Evolutionary conservation across 495 filamentous ascomycete genomes (phyloP).

Genomic region (Daldinia caldariorum): DNA sequence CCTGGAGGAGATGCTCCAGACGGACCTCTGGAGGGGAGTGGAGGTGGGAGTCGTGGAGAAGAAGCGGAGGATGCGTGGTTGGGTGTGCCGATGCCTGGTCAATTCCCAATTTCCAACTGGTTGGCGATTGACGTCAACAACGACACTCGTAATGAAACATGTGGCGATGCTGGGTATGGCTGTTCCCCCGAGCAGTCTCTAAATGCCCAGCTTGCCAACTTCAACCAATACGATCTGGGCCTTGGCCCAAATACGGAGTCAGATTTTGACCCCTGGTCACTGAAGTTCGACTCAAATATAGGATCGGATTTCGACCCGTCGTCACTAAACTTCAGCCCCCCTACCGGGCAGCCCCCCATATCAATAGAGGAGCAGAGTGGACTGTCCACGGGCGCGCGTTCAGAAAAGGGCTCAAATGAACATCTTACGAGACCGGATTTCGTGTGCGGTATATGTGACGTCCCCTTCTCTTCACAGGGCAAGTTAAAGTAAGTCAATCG

Average conservation of each 20-base stretch:
- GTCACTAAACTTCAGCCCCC: not conserved
- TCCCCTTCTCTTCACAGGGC: slow-evolving; percentile 10
- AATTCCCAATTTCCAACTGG: slow-evolving; percentile 23
- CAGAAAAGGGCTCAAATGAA: slow-evolving; percentile 3
- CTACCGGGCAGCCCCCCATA: not conserved
- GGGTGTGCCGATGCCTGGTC: slow-evolving; percentile 14
- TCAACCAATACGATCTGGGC: not conserved
- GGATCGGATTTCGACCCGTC: not conserved
- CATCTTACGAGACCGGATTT: not conserved
- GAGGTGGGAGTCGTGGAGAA: not conserved
- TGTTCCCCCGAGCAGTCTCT: not conserved
- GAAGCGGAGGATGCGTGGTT: slow-evolving; percentile 2
- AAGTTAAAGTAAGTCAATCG: slow-evolving; percentile 14
- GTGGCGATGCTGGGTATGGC: not conserved
- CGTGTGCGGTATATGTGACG: not conserved
- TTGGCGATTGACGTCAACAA: slow-evolving; percentile 14
- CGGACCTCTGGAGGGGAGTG: not conserved
- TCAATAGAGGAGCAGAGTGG: slow-evolving; percentile 1
- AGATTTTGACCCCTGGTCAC: not conserved
- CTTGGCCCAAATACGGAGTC: not conserved
- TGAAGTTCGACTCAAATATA: not conserved
- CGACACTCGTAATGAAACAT: not conserved
- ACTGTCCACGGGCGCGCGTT: not conserved
- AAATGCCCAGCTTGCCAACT: not conserved
- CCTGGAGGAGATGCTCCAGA: not conserved